Base-by-base conservation (phyloP, 176 grass and related monocot genomes). In the Carex kokanica region DNA sequence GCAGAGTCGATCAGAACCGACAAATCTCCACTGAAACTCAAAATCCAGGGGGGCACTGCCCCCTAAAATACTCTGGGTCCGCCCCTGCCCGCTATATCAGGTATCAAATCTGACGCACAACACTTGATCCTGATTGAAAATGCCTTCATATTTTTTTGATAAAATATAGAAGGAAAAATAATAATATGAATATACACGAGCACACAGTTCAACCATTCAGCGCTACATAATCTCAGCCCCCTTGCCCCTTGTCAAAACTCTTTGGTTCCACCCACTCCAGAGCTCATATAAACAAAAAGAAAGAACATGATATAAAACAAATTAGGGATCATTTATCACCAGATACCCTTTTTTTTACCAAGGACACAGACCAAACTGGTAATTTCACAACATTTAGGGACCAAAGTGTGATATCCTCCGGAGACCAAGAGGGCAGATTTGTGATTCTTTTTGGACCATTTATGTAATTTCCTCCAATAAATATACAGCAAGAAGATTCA, bases 351-450 rank as follows among this genome's bases (percentile, higher is more conserved):
- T 38, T 20, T 43, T 56, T 4, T 34, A 78, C 73, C 24, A 78
- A 55, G 14, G 73, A 55, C 24, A 78, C 16, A 78, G 13, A 56
- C 49, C 15, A 78, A 56, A 53, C 49, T 8, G 24, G 25, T 31
- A 77, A 70, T 41, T 18, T 41, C 66, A 70, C 4, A 77, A 55
- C 15, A 77, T 31, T 8, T 31, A 77, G 73, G 49, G 73, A 77
- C 55, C 6, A 0, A 77, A 78, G 25, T 73, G 69, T 73, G 41
- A 24, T 6, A 45, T 73, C 36, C 3, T 73, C 69, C 4, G 12
- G n/a, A 18, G 41, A 49, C 69, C 69, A 51, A 73, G 43, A 47
- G 0, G 2, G 14, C 14, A 56, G 13, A 78, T 78, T 7, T 53
- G 51, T 31, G 49, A 78, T 16, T 78, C 51, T 55, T 54, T 56